Evolutionary conservation across 2,329 filamentous ascomycete genomes (phyloP).

Genomic region (Exophiala spinifera): DNA sequence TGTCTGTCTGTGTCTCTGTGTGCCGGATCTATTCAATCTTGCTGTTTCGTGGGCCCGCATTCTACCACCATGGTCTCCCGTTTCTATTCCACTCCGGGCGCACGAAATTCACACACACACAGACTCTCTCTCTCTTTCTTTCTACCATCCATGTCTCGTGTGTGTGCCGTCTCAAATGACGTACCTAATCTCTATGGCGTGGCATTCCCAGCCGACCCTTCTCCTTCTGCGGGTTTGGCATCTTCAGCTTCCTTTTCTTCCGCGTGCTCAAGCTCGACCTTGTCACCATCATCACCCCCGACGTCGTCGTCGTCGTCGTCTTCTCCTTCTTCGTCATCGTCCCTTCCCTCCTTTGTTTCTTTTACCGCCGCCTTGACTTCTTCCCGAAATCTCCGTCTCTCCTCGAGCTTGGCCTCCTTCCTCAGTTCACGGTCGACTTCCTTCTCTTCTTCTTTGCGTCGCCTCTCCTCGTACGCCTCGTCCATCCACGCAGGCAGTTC

Average conservation of each 20-base stretch:
- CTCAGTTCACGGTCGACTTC: constrained; percentile 20
- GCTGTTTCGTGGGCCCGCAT: too few relatives aligned
- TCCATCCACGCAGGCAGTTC: constrained; percentile 43
- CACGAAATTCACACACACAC: too few relatives aligned
- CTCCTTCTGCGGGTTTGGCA: too few relatives aligned
- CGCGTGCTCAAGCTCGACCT: not conserved
- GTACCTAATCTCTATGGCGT: too few relatives aligned
- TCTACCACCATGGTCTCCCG: not conserved
- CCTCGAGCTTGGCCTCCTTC: constrained; percentile 12
- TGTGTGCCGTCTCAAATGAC: too few relatives aligned
- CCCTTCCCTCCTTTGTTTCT: constrained; percentile 12
- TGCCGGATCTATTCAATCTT: too few relatives aligned
- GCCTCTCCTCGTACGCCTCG: constrained; percentile 17
- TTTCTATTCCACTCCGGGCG: not conserved
- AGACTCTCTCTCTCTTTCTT: too few relatives aligned
- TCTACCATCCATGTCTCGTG: too few relatives aligned
- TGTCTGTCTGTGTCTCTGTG: too few relatives aligned
- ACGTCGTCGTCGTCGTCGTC: too few relatives aligned
- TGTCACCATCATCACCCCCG: not conserved
- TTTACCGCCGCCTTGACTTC: constrained; percentile 17
- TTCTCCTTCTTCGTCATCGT: constrained; percentile 2
- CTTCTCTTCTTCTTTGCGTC: constrained; percentile 23
- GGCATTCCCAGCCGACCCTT: too few relatives aligned
- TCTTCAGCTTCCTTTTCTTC: not conserved
- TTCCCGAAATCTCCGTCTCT: constrained; percentile 12